Base-by-base conservation (phyloP, 768 basidiomycete species). In the Tylopilus plumbeoviolaceoides region DNA sequence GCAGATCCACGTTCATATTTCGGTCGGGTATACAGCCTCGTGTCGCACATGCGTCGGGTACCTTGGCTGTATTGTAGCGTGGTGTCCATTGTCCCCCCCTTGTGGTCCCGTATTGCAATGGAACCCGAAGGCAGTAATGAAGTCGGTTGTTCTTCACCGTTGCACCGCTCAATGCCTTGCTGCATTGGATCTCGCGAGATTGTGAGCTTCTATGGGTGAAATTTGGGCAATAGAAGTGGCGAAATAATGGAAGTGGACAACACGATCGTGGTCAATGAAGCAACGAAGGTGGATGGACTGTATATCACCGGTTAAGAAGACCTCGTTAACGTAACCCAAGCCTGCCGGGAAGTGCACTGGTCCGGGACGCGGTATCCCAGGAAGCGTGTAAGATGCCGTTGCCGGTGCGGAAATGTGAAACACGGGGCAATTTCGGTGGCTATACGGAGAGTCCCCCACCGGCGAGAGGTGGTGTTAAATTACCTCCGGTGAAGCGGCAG, bases 171-270 rank as follows among this genome's bases (percentile, higher is more conserved):
- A 12, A 10, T 23, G 9, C 5, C 25, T 18, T n/a, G 20, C 27
- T 10, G 23, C 6, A 11, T 35, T 2, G 7, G 23, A 41, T 15
- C 17, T 15, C 6, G 11, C 1, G 8, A 27, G 11, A 18, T 15
- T 28, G 1, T 2, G 44, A 39, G 45, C 21, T 8, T 35, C 25
- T 30, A 48, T 6, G 7, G 27, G 14, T 1, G 12, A 30, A 12
- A 28, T n/a, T 9, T 0, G 18, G 23, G 25, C 1, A 60, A 47
- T 60, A 41, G 59, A 60, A 49, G 50, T 21, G 35, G 4, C 7
- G 23, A 0, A 10, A 18, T 10, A 17, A 36, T 23, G 12, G 23
- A 47, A 31, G 25, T 14, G 27, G 14, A 28, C 12, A 12, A 20
- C 12, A n/a, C 12, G 28, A 39, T 31, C 31, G 6, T 38, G 18